Conservation (phyloP, 345 rosid genomes). For the Carallia brachiata region DNA sequence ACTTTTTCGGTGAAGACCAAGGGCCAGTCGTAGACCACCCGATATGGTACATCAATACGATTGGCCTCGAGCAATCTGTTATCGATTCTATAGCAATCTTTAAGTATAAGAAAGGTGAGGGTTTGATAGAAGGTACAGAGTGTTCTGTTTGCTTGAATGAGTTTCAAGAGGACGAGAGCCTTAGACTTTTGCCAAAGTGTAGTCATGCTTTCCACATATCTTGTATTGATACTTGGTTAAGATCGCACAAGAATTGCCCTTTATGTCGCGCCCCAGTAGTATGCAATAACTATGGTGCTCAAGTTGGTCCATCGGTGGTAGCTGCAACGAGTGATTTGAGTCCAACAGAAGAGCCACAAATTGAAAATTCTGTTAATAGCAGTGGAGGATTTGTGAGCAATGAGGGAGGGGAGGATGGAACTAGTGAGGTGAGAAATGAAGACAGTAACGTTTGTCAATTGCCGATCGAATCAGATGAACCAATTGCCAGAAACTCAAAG, state of each 20-base stretch:
- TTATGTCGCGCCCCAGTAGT: constrained; percentile 70
- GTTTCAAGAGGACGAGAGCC: constrained; percentile 57
- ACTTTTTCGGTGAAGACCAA: constrained; percentile 36
- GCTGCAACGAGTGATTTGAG: constrained; percentile 18
- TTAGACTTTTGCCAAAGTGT: constrained; percentile 76
- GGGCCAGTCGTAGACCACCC: constrained; percentile 40
- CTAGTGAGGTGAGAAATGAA: constrained; percentile 18
- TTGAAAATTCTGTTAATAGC: constrained; percentile 20
- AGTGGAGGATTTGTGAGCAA: constrained; percentile 2
- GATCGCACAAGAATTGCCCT: constrained; percentile 78
- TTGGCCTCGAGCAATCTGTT: constrained; percentile 56
- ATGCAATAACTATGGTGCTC: constrained; percentile 9
- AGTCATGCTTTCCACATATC: constrained; percentile 74
- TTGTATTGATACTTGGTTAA: constrained; percentile 84
- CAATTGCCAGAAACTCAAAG: constrained; percentile 9
- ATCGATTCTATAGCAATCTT: constrained; percentile 61
- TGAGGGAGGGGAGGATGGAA: constrained; percentile 17
- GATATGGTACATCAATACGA: constrained; percentile 59
- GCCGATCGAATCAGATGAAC: constrained; percentile 9
- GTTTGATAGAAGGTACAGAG: constrained; percentile 61
- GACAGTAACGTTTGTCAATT: not conserved
- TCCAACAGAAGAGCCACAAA: constrained; percentile 17
- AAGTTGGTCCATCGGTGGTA: constrained; percentile 8
- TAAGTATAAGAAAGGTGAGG: constrained; percentile 46
- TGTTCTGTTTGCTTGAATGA: constrained; percentile 87